Base-by-base conservation (phyloP, 2,329 filamentous ascomycete genomes). In the Fusarium mexicanum region DNA sequence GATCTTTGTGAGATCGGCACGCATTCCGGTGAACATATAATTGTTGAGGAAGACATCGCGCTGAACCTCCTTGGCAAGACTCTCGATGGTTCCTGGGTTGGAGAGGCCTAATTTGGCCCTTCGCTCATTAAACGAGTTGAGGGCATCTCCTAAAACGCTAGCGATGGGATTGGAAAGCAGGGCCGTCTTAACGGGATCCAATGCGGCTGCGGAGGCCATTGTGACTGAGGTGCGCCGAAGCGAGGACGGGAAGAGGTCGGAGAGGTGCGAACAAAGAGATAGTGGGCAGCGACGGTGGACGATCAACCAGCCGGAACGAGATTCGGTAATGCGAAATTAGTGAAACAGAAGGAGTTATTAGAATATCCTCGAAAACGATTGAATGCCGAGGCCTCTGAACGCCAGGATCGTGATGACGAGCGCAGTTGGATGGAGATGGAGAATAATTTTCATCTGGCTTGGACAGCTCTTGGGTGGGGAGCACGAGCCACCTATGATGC, bases 31-130 rank as follows among this genome's bases (percentile, higher is more conserved):
- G 88, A 99, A 98, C 91, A 96, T 97, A 84, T 94, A 93, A 88
- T 98, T 98, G 86, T 93, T 96, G 80, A 98, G 91, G 83, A 98
- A 92, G 79, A 98, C 95, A 89, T 98, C 95, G 85, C 95, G 95
- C 87, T 97, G 93, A 73, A 98, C 95, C 87, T 99, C 96, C 83
- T 93, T 92, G 78, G 93, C 90, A 83, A 98, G 92, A 81, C 91
- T 92, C 85, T 99, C 96, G 77, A 98, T 92, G 60, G 93, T 95
- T 79, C 96, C 96, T 46, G 96, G 96, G 85, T 98, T 98, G 77
- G 92, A 89, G 78, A 99, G 88, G 72, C 95, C 96, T 75, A 99
- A 90, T 85, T 93, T 93, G 78, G 92, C 93, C 87, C 96, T 93
- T 85, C 94, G 91, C 79, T 96, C 93, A 73, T 92, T 92, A 83